Conservation (phyloP, 805 yeast genomes). For the Starmerella riodocensis region DNA sequence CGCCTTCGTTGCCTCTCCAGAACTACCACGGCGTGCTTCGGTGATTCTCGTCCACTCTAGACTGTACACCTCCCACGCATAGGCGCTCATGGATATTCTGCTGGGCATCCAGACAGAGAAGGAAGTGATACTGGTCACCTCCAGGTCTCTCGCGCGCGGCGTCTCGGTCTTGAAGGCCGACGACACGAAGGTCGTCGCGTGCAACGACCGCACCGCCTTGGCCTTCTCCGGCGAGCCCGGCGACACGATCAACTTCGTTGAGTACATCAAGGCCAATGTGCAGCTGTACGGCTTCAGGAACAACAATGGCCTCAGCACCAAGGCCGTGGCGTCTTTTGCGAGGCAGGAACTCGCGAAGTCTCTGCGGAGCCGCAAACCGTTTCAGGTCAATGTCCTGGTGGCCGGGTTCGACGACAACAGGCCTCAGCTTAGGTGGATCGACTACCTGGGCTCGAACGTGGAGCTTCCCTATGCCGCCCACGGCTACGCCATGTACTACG, state of each 20-base stretch:
- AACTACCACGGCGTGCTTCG: too few species aligned
- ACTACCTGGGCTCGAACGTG: constrained; percentile 83
- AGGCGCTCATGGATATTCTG: constrained; percentile 64
- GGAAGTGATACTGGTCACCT: constrained; percentile 79
- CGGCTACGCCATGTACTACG: constrained; percentile 95
- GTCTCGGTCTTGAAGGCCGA: constrained; percentile 63
- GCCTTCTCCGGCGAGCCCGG: constrained; percentile 95
- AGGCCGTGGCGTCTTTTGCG: constrained; percentile 76
- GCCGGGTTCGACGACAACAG: constrained; percentile 63
- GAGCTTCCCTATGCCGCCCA: constrained; percentile 94
- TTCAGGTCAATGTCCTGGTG: constrained; percentile 79
- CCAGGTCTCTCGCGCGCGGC: constrained; percentile 86
- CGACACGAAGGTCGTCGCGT: constrained; percentile 66
- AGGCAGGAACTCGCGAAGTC: constrained; percentile 80
- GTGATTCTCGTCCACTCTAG: not conserved
- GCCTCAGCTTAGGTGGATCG: constrained; percentile 76
- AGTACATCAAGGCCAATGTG: constrained; percentile 82
- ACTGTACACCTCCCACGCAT: not conserved
- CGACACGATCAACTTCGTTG: constrained; percentile 91
- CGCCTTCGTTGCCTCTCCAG: too few species aligned
- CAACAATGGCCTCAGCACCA: constrained; percentile 64
- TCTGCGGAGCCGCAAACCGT: constrained; percentile 86
- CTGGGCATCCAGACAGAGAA: constrained; percentile 75
- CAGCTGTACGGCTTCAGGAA: constrained; percentile 81
- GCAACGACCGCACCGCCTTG: constrained; percentile 65